These are phyloP conservation scores for Penicillium sp. DNA, from an alignment of 2,329 filamentous ascomycete genomes.

Conservation along the genomic window DNA sequence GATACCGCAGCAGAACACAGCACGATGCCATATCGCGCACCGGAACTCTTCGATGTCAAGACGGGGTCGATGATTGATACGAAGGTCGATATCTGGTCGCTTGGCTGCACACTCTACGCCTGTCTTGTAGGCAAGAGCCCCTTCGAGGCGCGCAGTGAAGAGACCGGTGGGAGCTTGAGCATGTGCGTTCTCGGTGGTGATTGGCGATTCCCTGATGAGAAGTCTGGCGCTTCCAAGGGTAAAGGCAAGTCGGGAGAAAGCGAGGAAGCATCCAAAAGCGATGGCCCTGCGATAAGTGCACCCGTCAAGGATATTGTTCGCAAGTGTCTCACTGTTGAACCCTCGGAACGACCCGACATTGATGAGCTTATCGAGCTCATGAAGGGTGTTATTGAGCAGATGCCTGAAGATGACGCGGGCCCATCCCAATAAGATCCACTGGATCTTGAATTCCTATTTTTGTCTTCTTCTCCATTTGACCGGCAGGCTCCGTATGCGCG, in stretches of 20 bases:
- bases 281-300: constrained; percentile 66
- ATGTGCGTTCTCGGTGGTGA: constrained; percentile 91
- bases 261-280: constrained; percentile 26
- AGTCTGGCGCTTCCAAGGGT: constrained; percentile 59
- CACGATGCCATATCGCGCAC: constrained; percentile 97
- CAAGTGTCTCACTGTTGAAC: constrained; percentile 81
- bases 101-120: constrained; percentile 96
- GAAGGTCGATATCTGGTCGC: constrained; percentile 96
- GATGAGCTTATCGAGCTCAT: constrained; percentile 77
- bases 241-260: constrained; percentile 49
- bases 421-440: constrained; percentile 19
- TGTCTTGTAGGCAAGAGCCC: constrained; percentile 95
- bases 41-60: constrained; percentile 96
- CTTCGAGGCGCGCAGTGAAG: constrained; percentile 92
- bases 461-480: constrained; percentile 3
- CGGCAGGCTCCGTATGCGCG: constrained; percentile 8
- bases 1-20: constrained; percentile 94
- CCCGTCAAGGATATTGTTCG: constrained; percentile 83
- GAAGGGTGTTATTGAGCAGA: constrained; percentile 64
- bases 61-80: constrained; percentile 89
- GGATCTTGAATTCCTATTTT: background rate
- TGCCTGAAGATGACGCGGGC: constrained; percentile 57
- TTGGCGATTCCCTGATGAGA: constrained; percentile 92
- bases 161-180: constrained; percentile 89
- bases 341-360: constrained; percentile 81